Evolutionary conservation across 2,329 filamentous ascomycete genomes (phyloP).

Genomic region (Helicocarpus griseus): DNA sequence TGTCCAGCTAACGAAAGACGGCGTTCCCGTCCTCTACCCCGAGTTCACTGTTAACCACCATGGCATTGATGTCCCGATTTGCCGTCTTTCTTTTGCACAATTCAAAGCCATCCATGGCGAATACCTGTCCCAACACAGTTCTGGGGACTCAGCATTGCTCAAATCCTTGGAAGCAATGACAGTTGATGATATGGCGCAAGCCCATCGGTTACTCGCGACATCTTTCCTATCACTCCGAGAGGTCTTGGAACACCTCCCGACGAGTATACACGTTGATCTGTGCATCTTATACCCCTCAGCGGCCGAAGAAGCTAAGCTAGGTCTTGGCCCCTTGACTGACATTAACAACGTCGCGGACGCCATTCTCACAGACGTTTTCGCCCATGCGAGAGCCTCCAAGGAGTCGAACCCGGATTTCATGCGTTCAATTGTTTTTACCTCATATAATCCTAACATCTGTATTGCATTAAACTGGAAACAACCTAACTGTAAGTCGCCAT

Average conservation of each 20-base stretch:
- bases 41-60: constrained; percentile 69
- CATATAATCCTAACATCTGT: constrained; percentile 82
- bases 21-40: constrained; percentile 78
- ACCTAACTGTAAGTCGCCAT: constrained; percentile 74
- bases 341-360: constrained; percentile 81
- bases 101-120: constrained; percentile 37
- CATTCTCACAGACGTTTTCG: constrained; percentile 76
- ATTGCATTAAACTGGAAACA: constrained; percentile 98
- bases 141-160: constrained; percentile 5
- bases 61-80: constrained; percentile 71
- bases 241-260: constrained; percentile 63
- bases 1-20: constrained; percentile 84
- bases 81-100: constrained; percentile 60
- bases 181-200: constrained; percentile 45
- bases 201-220: constrained; percentile 62
- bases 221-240: constrained; percentile 74
- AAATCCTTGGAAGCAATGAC: constrained; percentile 23
- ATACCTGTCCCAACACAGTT: constrained; percentile 19
- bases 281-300: constrained; percentile 78
- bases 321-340: constrained; percentile 65
- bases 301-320: constrained; percentile 59
- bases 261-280: constrained; percentile 79
- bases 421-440: constrained; percentile 85
- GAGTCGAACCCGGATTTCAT: constrained; percentile 60
- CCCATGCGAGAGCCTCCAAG: constrained; percentile 67